Conservation (phyloP, 768 basidiomycete species). For the Solioccasus polychromus region DNA sequence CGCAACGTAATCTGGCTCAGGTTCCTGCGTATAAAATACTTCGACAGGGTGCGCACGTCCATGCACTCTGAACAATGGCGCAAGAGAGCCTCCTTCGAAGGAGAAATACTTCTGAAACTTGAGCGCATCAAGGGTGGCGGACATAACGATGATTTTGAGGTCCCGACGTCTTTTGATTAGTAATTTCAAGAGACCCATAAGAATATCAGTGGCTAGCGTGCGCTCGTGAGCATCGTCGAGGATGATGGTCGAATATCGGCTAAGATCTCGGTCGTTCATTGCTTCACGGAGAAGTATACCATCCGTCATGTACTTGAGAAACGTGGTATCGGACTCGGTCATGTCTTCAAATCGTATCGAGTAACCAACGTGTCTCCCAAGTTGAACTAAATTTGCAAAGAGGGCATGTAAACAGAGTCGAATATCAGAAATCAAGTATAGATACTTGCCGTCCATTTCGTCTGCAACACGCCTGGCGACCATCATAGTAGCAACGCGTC, state of each 20-base stretch:
- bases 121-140: conserved; percentile 94
- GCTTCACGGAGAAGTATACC: conserved; percentile 97
- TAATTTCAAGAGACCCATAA: conserved; percentile 93
- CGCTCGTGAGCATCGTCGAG: conserved; percentile 99
- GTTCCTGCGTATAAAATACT: conserved; percentile 89
- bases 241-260: conserved; percentile 95
- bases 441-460: conserved; percentile 91
- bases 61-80: conserved; percentile 87
- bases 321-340: conserved; percentile 81
- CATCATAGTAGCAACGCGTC: conserved; percentile 96
- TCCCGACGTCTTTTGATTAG: conserved; percentile 79
- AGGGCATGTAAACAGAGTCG: conserved; percentile 5
- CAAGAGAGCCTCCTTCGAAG: conserved; percentile 41
- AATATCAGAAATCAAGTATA: not conserved
- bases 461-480: conserved; percentile 98
- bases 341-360: conserved; percentile 96
- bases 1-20: conserved; percentile 94
- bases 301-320: conserved; percentile 99
- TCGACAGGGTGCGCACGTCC: conserved; percentile 95
- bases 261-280: conserved; percentile 91
- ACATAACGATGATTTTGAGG: conserved; percentile 98
- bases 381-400: conserved; percentile 55
- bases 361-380: conserved; percentile 95
- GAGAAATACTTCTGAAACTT: conserved; percentile 97
- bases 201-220: conserved; percentile 94